Conservation (phyloP, 345 rosid genomes). For the Boechera divaricarpa region DNA sequence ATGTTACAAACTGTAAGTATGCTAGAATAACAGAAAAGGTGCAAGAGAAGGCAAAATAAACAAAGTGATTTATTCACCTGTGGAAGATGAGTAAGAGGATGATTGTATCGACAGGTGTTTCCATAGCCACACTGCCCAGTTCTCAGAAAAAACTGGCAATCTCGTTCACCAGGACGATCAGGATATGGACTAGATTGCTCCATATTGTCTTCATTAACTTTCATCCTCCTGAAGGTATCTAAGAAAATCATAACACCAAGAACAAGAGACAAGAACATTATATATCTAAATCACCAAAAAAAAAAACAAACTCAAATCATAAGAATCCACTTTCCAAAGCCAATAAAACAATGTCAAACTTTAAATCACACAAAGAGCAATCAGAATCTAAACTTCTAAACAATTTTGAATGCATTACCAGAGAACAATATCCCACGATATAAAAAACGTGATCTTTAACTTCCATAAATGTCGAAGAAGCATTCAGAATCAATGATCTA, state of each 20-base stretch:
- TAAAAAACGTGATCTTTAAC: conserved; percentile 19
- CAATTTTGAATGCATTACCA: conserved; percentile 17
- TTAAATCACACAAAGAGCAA: conserved; percentile 12
- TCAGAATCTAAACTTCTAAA: conserved; percentile 25
- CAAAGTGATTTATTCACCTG: conserved; percentile 46
- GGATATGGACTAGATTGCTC: conserved; percentile 61
- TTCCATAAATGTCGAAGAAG: conserved; percentile 17
- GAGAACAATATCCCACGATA: conserved; percentile 25
- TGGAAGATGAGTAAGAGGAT: conserved; percentile 65
- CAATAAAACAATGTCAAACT: conserved; percentile 37
- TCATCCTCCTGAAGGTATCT: conserved; percentile 63
- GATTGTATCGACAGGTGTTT: conserved; percentile 71
- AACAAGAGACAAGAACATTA: conserved; percentile 21
- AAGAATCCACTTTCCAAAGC: conserved; percentile 12
- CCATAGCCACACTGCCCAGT: conserved; percentile 80
- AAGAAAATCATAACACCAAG: conserved; percentile 17
- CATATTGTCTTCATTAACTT: conserved; percentile 57
- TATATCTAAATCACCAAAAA: background rate
- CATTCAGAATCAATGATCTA: conserved; percentile 36
- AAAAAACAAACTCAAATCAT: background rate
- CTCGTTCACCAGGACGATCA: conserved; percentile 78
- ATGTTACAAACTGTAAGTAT: conserved; percentile 32
- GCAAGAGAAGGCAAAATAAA: background rate
- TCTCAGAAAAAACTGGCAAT: conserved; percentile 68
- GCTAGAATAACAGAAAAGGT: background rate